Base-by-base conservation (phyloP, 257 asterid genomes). In the Gynochthodes officinalis region DNA sequence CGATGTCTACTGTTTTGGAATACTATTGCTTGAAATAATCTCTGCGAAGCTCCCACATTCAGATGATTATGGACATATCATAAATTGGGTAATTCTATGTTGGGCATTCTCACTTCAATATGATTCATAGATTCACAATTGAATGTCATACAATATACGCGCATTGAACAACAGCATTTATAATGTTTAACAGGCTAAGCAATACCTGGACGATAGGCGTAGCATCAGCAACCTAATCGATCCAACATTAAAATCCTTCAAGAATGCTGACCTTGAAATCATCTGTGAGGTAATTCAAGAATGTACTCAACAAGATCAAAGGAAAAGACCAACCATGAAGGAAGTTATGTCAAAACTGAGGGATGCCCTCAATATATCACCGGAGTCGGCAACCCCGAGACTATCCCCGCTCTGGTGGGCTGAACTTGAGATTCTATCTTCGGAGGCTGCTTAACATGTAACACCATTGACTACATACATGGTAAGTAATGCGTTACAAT, bases 331-430 rank as follows among this genome's bases (percentile, higher is more conserved):
- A 4, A 74, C 84, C 0, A 95, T 91, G 86, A 76, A 52, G 39
- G 97, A 87, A 77, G 83, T 82, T 19, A 65, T 81, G 25, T 69
- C 85, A 62, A 87, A 78, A 74, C 70, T 95, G 76, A 82, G 86
- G 75, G 82, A 73, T 28, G 85, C 43, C 0, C 71, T 92, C 52
- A 86, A 86, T 50, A 77, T 91, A 63, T 88, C 98, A 9, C 92
- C 96, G 0, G 95, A 87, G 12, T 78, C 89, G 5, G 99, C 99
- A 16, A 84, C 87, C 25, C 96, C 99, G 8, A 83, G 95, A 74
- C 89, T 87, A 15, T 95, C 97, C 28, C 98, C 99, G 4, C 93
- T 95, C 46, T 92, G 99, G 99, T 95, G 99, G 99, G 99, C 99
- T 52, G 98, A 92, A 82, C 99, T 95, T 19, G 99, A 95, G 87